Percentiles rank a stretch among this genome's conserved stretches.
These are phyloP conservation scores for Osmozyma mogii DNA, from an alignment of 805 yeast species.

Conservation along the genomic window DNA sequence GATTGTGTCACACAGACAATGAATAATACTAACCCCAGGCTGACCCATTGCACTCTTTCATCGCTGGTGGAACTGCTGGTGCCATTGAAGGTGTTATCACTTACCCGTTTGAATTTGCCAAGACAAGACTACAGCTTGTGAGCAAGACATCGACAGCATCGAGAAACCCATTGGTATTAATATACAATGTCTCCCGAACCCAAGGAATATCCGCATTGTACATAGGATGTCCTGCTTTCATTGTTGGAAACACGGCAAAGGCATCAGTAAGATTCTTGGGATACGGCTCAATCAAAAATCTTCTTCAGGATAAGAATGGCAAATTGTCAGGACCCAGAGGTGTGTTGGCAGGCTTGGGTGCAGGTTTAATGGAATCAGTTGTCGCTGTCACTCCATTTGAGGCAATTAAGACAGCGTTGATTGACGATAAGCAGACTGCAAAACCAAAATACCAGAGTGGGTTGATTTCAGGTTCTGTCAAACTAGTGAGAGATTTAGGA, in stretches of 20 bases:
- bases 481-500: slow-evolving; percentile 70
- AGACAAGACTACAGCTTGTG: slow-evolving; percentile 81
- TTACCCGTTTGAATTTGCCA: slow-evolving; percentile 95
- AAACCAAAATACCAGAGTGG: slow-evolving; percentile 73
- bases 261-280: slow-evolving; percentile 95
- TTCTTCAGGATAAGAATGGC: slow-evolving; percentile 76
- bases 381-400: slow-evolving; percentile 96
- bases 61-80: slow-evolving; percentile 96
- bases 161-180: slow-evolving; percentile 76
- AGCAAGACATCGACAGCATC: slow-evolving; percentile 58
- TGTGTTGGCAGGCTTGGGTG: slow-evolving; percentile 94
- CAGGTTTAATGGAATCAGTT: slow-evolving; percentile 86
- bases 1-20: too few relatives aligned
- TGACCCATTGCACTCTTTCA: slow-evolving; percentile 73
- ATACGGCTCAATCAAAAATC: slow-evolving; percentile 75
- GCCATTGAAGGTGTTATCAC: slow-evolving; percentile 90
- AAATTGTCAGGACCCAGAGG: slow-evolving; percentile 86
- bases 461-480: slow-evolving; percentile 52
- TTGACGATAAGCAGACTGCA: slow-evolving; percentile 78
- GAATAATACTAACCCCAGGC: slow-evolving; percentile 22
- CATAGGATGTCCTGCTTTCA: slow-evolving; percentile 95
- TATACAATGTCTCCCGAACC: slow-evolving; percentile 61
- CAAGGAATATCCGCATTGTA: slow-evolving; percentile 79
- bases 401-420: slow-evolving; percentile 90
- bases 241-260: slow-evolving; percentile 91